Conservation (phyloP, 148 eudicot species). For the Nepenthes gracilis region DNA sequence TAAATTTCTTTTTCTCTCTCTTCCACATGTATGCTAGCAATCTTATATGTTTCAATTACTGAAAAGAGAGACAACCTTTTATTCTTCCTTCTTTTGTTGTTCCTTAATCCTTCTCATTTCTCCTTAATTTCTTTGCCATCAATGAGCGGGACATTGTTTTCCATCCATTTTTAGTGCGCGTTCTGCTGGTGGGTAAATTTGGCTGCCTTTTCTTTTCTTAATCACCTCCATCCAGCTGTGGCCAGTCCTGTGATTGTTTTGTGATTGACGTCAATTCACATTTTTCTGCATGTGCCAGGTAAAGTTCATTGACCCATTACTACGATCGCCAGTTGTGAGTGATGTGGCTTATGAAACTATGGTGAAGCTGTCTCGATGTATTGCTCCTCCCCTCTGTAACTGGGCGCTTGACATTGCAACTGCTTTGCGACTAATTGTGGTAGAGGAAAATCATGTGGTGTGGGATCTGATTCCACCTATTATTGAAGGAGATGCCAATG, state of each 20-base stretch:
- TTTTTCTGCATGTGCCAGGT: conserved; percentile 35
- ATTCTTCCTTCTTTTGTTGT: too few relatives aligned
- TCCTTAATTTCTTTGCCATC: too few relatives aligned
- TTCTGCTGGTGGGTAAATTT: too few relatives aligned
- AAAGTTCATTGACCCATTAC: conserved; percentile 64
- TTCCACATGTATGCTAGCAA: too few relatives aligned
- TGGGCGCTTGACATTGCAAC: conserved; percentile 95
- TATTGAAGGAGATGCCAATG: conserved; percentile 31
- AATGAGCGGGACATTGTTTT: not conserved
- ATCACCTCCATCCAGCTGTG: not conserved
- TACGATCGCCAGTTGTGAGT: conserved; percentile 67
- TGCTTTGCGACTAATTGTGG: conserved; percentile 55
- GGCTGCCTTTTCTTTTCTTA: too few relatives aligned
- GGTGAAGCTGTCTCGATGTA: conserved; percentile 84
- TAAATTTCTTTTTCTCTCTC: too few relatives aligned
- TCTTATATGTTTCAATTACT: too few relatives aligned
- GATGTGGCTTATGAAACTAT: conserved; percentile 76
- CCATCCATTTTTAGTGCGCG: not conserved
- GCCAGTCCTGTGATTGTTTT: not conserved
- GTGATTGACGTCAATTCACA: not conserved
- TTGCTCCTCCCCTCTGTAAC: conserved; percentile 73
- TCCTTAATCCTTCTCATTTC: too few relatives aligned
- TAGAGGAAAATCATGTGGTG: conserved; percentile 40
- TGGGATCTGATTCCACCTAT: conserved; percentile 45
- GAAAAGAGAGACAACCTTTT: too few relatives aligned